Evolutionary conservation across 208 protist genomes (phyloP).

Genomic region (Wallacemonas rigidus): DNA sequence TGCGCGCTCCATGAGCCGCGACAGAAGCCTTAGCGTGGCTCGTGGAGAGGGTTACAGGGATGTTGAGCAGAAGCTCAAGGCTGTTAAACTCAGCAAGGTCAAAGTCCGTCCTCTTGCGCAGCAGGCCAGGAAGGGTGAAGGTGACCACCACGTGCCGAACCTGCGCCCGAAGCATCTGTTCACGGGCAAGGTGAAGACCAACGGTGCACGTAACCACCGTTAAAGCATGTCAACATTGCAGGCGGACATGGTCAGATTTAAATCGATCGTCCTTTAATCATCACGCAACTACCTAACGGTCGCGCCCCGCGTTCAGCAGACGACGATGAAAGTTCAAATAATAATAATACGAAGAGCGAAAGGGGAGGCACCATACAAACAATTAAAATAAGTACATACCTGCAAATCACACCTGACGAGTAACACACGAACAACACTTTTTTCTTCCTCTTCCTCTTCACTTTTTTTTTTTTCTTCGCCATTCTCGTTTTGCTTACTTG

Average conservation of each 20-base stretch:
- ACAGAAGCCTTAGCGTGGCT: slow-evolving; percentile 79
- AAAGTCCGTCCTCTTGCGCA: slow-evolving; percentile 67
- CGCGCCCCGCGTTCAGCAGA: background rate
- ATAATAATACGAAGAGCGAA: background rate
- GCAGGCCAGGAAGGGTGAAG: slow-evolving; percentile 92
- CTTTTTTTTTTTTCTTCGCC: slow-evolving; percentile 5
- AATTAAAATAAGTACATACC: slow-evolving; percentile 11
- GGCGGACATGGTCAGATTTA: slow-evolving; percentile 3
- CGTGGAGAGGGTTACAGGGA: slow-evolving; percentile 87
- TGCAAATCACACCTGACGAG: background rate
- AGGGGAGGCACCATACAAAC: background rate
- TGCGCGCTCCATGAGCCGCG: slow-evolving; percentile 56
- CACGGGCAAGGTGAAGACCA: slow-evolving; percentile 97
- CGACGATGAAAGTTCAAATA: background rate
- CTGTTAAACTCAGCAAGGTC: slow-evolving; percentile 88
- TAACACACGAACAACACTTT: slow-evolving; percentile 22
- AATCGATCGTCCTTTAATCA: background rate
- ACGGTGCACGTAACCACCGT: slow-evolving; percentile 81
- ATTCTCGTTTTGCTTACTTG: slow-evolving; percentile 18
- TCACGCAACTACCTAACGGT: background rate
- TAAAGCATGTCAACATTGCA: slow-evolving; percentile 32
- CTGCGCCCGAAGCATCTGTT: slow-evolving; percentile 98
- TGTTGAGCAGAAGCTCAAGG: slow-evolving; percentile 89
- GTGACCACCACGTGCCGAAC: slow-evolving; percentile 94
- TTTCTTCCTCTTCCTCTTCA: slow-evolving; percentile 20